Evolutionary conservation across 768 basidiomycete genomes (phyloP).

Genomic region (Pleurotus tuber-regium): DNA sequence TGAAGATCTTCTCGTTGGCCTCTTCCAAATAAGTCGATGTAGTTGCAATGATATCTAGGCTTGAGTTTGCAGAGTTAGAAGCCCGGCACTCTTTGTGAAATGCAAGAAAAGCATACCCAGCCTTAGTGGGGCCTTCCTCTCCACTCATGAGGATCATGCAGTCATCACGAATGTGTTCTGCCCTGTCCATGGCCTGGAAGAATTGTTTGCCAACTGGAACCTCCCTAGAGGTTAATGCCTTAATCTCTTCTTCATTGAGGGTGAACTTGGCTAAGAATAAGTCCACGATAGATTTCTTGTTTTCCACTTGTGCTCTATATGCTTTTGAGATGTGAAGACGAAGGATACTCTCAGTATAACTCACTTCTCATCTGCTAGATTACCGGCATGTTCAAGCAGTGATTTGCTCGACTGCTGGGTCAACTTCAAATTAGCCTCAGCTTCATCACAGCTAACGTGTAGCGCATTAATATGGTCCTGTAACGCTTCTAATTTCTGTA

Average conservation of each 20-base stretch:
- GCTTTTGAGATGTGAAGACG: slow-evolving; percentile 4
- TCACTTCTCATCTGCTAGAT: slow-evolving; percentile 70
- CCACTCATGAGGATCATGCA: slow-evolving; percentile 86
- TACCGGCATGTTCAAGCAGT: slow-evolving; percentile 81
- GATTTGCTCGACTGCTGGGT: slow-evolving; percentile 78
- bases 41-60: slow-evolving; percentile 84
- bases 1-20: slow-evolving; percentile 85
- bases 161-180: slow-evolving; percentile 77
- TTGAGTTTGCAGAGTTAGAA: slow-evolving; percentile 25
- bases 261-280: slow-evolving; percentile 88
- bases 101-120: slow-evolving; percentile 50
- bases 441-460: slow-evolving; percentile 80
- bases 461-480: slow-evolving; percentile 78
- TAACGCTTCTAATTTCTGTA: slow-evolving; percentile 80
- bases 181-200: slow-evolving; percentile 86
- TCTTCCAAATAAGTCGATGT: slow-evolving; percentile 84
- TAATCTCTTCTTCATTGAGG: slow-evolving; percentile 66
- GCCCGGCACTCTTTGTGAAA: not conserved
- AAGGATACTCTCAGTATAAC: slow-evolving; percentile 15
- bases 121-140: slow-evolving; percentile 73
- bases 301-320: slow-evolving; percentile 63
- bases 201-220: slow-evolving; percentile 71
- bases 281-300: slow-evolving; percentile 68
- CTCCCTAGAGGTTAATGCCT: slow-evolving; percentile 75
- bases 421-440: slow-evolving; percentile 69